These are phyloP conservation scores for Perkinsus olseni DNA, from an alignment of 169 alveolate species.

Conservation along the genomic window DNA sequence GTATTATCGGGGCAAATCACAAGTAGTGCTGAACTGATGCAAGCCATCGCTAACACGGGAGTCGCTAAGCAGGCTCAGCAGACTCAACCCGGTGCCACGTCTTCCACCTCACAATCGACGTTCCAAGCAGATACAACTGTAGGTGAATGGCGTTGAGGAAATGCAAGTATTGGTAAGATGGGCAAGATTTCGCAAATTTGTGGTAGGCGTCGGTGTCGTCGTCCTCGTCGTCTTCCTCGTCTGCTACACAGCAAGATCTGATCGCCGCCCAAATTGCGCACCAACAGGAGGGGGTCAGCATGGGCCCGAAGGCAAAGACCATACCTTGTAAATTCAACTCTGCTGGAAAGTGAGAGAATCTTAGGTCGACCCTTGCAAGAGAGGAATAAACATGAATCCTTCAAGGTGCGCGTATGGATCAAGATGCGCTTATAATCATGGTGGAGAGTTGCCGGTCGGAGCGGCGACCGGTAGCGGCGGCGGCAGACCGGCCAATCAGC, in stretches of 20 bases:
- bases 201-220: neutral
- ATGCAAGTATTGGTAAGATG: neutral
- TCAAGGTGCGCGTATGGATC: neutral
- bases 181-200: neutral
- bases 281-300: neutral
- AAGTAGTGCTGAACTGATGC: neutral
- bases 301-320: neutral
- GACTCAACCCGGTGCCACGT: neutral
- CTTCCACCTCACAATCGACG: no score
- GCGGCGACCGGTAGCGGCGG: neutral
- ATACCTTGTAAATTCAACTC: neutral
- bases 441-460: neutral
- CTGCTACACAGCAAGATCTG: neutral
- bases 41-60: neutral
- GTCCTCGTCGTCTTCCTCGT: neutral
- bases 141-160: neutral
- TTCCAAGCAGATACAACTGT: no score
- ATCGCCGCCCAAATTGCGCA: neutral
- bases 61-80: neutral
- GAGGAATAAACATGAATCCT: neutral
- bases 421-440: neutral
- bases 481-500: neutral
- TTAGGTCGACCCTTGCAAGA: neutral
- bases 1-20: neutral
- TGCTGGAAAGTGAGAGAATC: neutral